Percentiles rank a stretch among this genome's conserved stretches.
Conservation (phyloP, 78 protist species). For the Bigelowiella natans region DNA sequence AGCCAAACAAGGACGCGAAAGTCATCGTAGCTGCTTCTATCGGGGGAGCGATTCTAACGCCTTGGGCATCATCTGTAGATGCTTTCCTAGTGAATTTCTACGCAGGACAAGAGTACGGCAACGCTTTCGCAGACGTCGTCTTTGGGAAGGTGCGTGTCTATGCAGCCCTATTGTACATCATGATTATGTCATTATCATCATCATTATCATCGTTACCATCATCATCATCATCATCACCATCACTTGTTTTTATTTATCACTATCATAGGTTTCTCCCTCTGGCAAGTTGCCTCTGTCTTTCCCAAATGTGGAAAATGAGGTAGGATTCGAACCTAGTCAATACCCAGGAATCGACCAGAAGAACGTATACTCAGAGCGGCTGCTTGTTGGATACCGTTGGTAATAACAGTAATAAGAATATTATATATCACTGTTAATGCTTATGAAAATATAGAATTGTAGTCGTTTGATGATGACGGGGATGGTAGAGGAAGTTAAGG, state of each 20-base stretch:
- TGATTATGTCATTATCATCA: no score
- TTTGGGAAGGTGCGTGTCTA: conserved; percentile 35
- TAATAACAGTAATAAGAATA: conserved; percentile 41
- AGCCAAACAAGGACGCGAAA: neutral
- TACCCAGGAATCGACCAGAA: conserved; percentile 35
- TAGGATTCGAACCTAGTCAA: neutral
- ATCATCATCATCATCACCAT: no score
- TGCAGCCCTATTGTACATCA: no score
- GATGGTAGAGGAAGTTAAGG: no score
- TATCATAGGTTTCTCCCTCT: conserved; percentile 22
- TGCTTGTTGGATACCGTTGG: conserved; percentile 45
- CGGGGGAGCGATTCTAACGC: conserved; percentile 45
- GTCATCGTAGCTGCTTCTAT: neutral
- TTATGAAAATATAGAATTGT: no score
- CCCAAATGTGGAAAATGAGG: conserved; percentile 14
- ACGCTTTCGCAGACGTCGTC: conserved; percentile 33
- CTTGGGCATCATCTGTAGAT: conserved; percentile 18
- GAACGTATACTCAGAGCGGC: conserved; percentile 27
- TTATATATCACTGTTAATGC: no score
- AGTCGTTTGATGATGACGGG: no score
- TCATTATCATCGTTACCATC: no score
- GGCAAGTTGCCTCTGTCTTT: conserved; percentile 44
- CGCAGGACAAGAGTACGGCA: conserved; percentile 47
- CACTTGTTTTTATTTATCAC: neutral
- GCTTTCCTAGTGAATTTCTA: conserved; percentile 3